Evolutionary conservation across 768 basidiomycete genomes (phyloP), one percentile per base, ranked within the genome.

Genomic region (Coprinopsis marcescibilis): DNA sequence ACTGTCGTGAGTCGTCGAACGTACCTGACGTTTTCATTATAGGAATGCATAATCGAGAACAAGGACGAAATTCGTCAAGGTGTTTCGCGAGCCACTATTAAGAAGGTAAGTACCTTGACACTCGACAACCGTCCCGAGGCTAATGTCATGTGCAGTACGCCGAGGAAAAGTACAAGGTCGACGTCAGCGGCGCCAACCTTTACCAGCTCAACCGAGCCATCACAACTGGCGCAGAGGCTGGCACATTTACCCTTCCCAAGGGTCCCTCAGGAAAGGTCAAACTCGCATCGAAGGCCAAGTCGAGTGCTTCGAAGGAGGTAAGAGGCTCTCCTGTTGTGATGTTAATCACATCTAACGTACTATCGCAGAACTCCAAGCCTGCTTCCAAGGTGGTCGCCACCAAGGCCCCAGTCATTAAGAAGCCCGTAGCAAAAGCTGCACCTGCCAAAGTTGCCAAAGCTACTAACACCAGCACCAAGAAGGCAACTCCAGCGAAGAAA

Each of bases 181-280:
- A 83, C 55, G 77, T 85, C 54, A 80, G 33, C 8, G 72, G 80
- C 37, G 68, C 80, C 21, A 83, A 88, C 65, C 64, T 76, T 56
- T 80, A 75, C 50, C 84, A 85, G 65, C 71, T 94, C 60, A 80
- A 79, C 57, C 77, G 76, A 49, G 88, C 89, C 48, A 87, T 93
- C 63, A 65, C 75, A 34, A 65, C 70, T 43, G 89, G 89, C 40
- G 76, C 77, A 27, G 84, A 87, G 62, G 42, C 35, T 23, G 68
- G 66, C 13, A 52, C 66, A 10, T 71, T 70, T 40, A 50, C 63
- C 2, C 56, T 65, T 27, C 69, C 70, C 57, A 71, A 66, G 55
- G 65, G 72, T 11, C 66, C 73, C 2, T 76, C 77, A 15, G 83
- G 83, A 48, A 79, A 80, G 57, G 75, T 85, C 54, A 83, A 81